These are phyloP conservation scores for Penicillium diatomitis DNA, from an alignment of 495 filamentous ascomycete species.

Conservation along the genomic window DNA sequence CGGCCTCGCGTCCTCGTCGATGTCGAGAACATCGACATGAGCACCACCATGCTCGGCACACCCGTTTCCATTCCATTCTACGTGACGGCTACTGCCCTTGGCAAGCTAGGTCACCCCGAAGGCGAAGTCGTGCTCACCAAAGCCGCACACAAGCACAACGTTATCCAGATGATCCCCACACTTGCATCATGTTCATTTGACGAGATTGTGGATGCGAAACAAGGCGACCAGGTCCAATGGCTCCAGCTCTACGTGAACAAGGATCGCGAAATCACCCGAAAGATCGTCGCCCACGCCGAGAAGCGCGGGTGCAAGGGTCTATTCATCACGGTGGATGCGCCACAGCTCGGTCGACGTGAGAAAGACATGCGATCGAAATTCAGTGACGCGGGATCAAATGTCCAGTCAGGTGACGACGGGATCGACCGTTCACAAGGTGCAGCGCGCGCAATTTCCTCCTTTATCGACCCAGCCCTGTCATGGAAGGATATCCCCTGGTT, in stretches of 20 bases:
- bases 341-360: conserved; percentile 87
- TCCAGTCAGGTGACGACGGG: conserved; percentile 57
- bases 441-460: conserved; percentile 83
- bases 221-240: conserved; percentile 85
- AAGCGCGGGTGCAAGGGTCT: conserved; percentile 86
- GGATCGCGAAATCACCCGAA: conserved; percentile 80
- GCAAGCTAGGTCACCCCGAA: conserved; percentile 82
- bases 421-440: conserved; percentile 87
- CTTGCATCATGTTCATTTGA: conserved; percentile 97
- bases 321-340: conserved; percentile 98
- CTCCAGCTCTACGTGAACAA: conserved; percentile 98
- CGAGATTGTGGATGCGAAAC: conserved; percentile 82
- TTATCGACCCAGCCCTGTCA: conserved; percentile 84
- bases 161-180: conserved; percentile 95
- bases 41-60: conserved; percentile 84
- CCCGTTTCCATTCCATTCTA: conserved; percentile 80
- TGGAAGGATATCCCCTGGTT: conserved; percentile 98
- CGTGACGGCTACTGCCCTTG: conserved; percentile 84
- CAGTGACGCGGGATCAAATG: conserved; percentile 71
- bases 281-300: conserved; percentile 88
- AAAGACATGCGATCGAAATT: conserved; percentile 96
- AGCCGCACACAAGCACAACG: conserved; percentile 74
- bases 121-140: conserved; percentile 85
- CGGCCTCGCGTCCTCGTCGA: conserved; percentile 76
- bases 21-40: conserved; percentile 76